Percentiles rank a stretch among this genome's conserved stretches.
Evolutionary conservation across 768 basidiomycete species (phyloP).

Genomic region (Pleurotus eryngii): DNA sequence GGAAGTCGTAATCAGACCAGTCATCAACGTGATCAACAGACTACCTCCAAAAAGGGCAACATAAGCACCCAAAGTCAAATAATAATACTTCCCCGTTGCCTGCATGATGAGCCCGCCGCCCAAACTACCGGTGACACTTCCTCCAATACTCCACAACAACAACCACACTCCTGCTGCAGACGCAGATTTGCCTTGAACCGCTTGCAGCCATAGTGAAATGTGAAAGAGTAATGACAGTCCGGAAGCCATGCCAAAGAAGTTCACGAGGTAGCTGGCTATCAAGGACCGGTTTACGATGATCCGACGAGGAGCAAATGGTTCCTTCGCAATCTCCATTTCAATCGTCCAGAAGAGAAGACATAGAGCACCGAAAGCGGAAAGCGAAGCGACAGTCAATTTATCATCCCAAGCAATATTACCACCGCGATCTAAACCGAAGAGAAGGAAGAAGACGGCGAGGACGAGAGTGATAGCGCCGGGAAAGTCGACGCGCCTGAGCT

Average conservation of each 20-base stretch:
- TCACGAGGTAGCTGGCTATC: slow-evolving; percentile 53
- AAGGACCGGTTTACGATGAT: slow-evolving; percentile 50
- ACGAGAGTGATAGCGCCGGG: slow-evolving; percentile 55
- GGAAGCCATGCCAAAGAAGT: slow-evolving; percentile 52
- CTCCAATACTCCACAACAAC: slow-evolving; percentile 45
- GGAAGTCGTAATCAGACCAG: slow-evolving; percentile 36
- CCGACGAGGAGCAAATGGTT: slow-evolving; percentile 56
- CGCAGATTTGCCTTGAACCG: slow-evolving; percentile 45
- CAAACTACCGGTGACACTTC: slow-evolving; percentile 46
- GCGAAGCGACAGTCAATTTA: slow-evolving; percentile 30
- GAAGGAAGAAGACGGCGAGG: slow-evolving; percentile 50
- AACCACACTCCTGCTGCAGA: slow-evolving; percentile 51
- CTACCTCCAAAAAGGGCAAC: slow-evolving; percentile 35
- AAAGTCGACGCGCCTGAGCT: slow-evolving; percentile 63
- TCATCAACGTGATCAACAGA: slow-evolving; percentile 31
- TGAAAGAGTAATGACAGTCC: slow-evolving; percentile 48
- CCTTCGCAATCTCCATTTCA: slow-evolving; percentile 48
- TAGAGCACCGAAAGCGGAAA: slow-evolving; percentile 30
- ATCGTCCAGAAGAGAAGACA: slow-evolving; percentile 39
- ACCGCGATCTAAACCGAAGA: slow-evolving; percentile 55
- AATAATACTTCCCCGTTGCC: slow-evolving; percentile 54
- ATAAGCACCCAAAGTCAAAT: slow-evolving; percentile 43
- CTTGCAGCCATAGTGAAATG: slow-evolving; percentile 56
- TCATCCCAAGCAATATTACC: slow-evolving; percentile 49
- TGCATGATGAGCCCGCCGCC: slow-evolving; percentile 53